Evolutionary conservation across 768 basidiomycete species (phyloP).

Genomic region (Serendipita vermifera): DNA sequence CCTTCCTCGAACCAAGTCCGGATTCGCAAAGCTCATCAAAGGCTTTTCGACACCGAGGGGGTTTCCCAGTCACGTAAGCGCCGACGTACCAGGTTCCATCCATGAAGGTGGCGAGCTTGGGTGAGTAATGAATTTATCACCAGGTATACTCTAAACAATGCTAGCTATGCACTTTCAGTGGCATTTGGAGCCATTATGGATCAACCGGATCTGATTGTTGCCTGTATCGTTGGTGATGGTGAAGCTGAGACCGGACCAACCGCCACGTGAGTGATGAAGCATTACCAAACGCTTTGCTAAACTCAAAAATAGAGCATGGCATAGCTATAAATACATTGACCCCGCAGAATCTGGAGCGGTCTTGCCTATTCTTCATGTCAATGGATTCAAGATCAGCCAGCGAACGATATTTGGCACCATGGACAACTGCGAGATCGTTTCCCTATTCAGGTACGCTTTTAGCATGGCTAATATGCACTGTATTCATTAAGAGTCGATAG

Average conservation of each 20-base stretch:
- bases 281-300: no score
- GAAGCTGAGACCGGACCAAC: constrained; percentile 76
- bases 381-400: constrained; percentile 85
- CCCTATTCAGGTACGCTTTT: constrained; percentile 51
- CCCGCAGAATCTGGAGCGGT: constrained; percentile 83
- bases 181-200: constrained; percentile 88
- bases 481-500: constrained; percentile 24
- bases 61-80: constrained; percentile 69
- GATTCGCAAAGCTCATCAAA: constrained; percentile 49
- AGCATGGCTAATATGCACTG: background rate
- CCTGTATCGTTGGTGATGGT: constrained; percentile 78
- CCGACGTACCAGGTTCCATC: constrained; percentile 77
- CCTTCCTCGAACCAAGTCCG: constrained; percentile 42
- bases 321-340: constrained; percentile 81
- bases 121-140: background rate
- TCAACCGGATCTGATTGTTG: constrained; percentile 68
- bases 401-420: constrained; percentile 82
- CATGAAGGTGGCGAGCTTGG: constrained; percentile 63
- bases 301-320: constrained; percentile 50
- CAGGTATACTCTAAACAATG: constrained; percentile 54
- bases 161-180: constrained; percentile 78
- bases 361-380: constrained; percentile 79
- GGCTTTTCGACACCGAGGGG: constrained; percentile 74
- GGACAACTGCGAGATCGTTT: constrained; percentile 71
- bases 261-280: constrained; percentile 35